phyloP scores from a whole-genome alignment of 129 eudicot genomes.

The Lonicera japonica region DNA sequence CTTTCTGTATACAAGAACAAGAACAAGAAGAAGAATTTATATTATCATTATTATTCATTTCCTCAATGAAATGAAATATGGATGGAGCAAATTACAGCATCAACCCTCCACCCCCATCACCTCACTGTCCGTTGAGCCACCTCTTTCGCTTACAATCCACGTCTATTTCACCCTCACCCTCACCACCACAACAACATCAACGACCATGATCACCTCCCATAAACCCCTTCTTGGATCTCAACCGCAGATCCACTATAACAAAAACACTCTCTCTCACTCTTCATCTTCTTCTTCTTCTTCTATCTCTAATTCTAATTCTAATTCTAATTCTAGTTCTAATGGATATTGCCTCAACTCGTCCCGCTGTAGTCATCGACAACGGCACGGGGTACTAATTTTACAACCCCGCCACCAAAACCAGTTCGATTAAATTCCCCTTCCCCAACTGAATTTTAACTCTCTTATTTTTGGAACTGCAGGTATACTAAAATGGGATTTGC shows the following conservation, averaged over 20 bases:
- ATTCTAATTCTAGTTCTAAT: constrained; percentile 25
- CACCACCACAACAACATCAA: constrained; percentile 1
- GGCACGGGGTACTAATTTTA: constrained; percentile 64
- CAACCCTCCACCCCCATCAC: constrained; percentile 10
- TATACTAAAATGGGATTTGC: constrained; percentile 98
- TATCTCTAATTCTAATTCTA: too few relatives aligned
- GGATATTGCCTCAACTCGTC: constrained; percentile 83
- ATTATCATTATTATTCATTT: not conserved
- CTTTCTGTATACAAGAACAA: too few relatives aligned
- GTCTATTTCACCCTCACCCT: not conserved
- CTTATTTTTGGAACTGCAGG: constrained; percentile 39
- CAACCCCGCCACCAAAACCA: not conserved
- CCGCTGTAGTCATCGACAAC: constrained; percentile 92
- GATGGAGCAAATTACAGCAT: constrained; percentile 23
- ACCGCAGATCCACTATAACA: constrained; percentile 34
- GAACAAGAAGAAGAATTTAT: too few relatives aligned
- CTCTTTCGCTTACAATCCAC: constrained; percentile 8
- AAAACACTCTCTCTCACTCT: too few relatives aligned
- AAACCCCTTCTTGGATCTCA: constrained; percentile 48
- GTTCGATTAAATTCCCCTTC: constrained; percentile 4
- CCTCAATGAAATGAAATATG: constrained; percentile 42
- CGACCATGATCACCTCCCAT: constrained; percentile 47
- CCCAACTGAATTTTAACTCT: not conserved
- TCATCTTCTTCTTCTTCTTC: too few relatives aligned
- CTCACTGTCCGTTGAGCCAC: constrained; percentile 22